These are phyloP conservation scores for Achaetomium macrosporum DNA, from an alignment of 2,329 filamentous ascomycete species.

Conservation along the genomic window DNA sequence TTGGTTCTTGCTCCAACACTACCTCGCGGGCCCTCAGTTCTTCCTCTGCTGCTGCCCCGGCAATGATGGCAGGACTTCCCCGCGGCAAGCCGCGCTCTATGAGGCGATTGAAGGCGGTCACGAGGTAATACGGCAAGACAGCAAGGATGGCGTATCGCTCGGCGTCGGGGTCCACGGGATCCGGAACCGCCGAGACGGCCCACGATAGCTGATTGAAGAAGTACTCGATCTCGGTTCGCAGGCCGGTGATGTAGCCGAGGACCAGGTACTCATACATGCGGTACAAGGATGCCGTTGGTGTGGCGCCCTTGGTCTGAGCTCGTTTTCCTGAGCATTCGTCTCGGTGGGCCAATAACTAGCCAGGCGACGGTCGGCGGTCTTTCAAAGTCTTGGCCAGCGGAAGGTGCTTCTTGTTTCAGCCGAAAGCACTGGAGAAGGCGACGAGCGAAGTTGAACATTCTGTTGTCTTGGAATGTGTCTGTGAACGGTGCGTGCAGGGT, in stretches of 20 bases:
- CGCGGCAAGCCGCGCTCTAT: conserved; percentile 8
- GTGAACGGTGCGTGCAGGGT: neutral
- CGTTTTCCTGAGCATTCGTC: neutral
- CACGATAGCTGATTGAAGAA: conserved; percentile 13
- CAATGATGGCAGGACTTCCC: conserved; percentile 10
- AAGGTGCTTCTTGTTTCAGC: neutral
- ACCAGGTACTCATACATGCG: conserved; percentile 15
- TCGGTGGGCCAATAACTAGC: conserved; percentile 8
- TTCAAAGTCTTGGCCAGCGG: neutral
- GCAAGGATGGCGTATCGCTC: conserved; percentile 14
- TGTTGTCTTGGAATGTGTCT: neutral
- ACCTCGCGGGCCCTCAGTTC: conserved; percentile 4
- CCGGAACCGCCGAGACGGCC: conserved; percentile 12
- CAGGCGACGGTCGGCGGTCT: neutral
- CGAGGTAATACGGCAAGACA: conserved; percentile 5
- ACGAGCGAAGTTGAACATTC: neutral
- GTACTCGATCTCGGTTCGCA: conserved; percentile 12
- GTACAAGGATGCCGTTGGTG: conserved; percentile 9
- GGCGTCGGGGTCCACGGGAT: conserved; percentile 9
- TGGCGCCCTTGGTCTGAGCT: conserved; percentile 3
- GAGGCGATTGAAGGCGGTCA: conserved; percentile 10
- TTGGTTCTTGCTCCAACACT: conserved; percentile 7
- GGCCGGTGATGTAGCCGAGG: conserved; percentile 3
- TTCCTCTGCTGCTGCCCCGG: conserved; percentile 1
- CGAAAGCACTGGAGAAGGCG: neutral